Base-by-base conservation (phyloP, 2,329 filamentous ascomycete genomes). In the Aspergillus tanneri region DNA sequence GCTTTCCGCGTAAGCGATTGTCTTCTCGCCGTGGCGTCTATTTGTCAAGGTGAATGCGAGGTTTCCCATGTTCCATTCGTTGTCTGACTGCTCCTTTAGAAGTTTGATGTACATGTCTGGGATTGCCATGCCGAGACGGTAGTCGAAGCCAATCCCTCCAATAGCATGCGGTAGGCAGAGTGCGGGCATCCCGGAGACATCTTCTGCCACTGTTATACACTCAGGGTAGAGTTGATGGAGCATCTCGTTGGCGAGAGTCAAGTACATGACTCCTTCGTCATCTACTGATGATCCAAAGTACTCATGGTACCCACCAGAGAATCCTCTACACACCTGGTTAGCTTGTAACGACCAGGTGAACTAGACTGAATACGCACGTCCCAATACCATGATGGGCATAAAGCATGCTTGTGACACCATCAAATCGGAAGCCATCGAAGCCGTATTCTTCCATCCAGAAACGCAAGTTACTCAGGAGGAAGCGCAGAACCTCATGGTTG, bases 61-160 rank as follows among this genome's bases (percentile, higher is more conserved):
- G 58, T 81, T 85, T 48, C 82, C 84, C 71, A 99, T 87, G 62
- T 97, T 88, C 93, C 93, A 99, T 8, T 95, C 82, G 54, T 90
- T 78, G 62, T 99, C 93, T 64, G 87, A 80, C 68, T 90, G 84
- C 73, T 99, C 93, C 71, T 99, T 99, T 53, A 97, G 72, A 66
- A 95, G 89, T 75, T 99, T 99, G 79, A 99, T 99, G 84, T 95
- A 99, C 83, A 99, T 88, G 69, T 99, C 93, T 3, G 93, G 93
- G 54, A 99, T 85, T 4, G 93, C 93, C 93, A 99, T 99, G 46
- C 91, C 91, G 24, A 99, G 82, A 58, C 93, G 84, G 71, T 99
- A 99, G 72, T 99, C 93, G 67, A 99, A 99, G 21, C 93, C 93
- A 58, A 97, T 84, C 53, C 93, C 93, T 14, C 93, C 93, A 2